phyloP scores from a whole-genome alignment of 805 yeast genomes.

The Ogataea trehaloabstinens region DNA sequence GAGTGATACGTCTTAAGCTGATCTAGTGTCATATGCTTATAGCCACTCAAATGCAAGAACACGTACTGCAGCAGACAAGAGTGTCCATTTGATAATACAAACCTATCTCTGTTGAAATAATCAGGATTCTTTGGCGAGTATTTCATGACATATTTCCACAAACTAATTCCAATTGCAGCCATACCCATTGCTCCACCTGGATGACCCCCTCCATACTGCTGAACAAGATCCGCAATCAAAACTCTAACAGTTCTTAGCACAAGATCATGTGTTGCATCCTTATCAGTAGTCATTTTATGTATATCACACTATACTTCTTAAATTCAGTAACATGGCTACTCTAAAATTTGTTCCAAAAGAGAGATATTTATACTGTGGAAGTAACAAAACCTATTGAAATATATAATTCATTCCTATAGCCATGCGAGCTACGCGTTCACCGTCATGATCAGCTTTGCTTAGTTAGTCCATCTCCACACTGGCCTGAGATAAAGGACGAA shows the following conservation, averaged over 20 bases:
- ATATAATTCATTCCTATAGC: too few relatives aligned
- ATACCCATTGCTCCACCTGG: constrained; percentile 99
- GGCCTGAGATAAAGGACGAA: too few relatives aligned
- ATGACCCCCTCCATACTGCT: constrained; percentile 62
- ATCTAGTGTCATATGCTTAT: constrained; percentile 65
- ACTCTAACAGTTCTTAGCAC: constrained; percentile 32
- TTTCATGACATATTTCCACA: constrained; percentile 70
- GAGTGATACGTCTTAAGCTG: constrained; percentile 74
- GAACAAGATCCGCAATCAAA: constrained; percentile 33
- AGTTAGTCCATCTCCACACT: too few relatives aligned
- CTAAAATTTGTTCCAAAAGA: too few relatives aligned
- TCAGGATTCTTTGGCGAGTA: constrained; percentile 87
- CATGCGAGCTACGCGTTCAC: too few relatives aligned
- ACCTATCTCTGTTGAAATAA: constrained; percentile 64
- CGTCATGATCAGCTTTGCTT: too few relatives aligned
- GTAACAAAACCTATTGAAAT: too few relatives aligned
- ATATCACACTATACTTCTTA: too few relatives aligned
- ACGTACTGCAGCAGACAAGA: constrained; percentile 89
- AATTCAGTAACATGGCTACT: too few relatives aligned
- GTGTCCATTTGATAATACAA: constrained; percentile 76
- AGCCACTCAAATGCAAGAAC: constrained; percentile 82
- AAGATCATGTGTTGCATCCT: too few relatives aligned
- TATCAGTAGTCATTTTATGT: too few relatives aligned
- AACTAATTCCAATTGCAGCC: constrained; percentile 90
- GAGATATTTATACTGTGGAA: too few relatives aligned